Evolutionary conservation across 139 green algal genomes (phyloP), one percentile per base, ranked within the genome.

Genomic region (Mesotaenium endlicherianum): DNA sequence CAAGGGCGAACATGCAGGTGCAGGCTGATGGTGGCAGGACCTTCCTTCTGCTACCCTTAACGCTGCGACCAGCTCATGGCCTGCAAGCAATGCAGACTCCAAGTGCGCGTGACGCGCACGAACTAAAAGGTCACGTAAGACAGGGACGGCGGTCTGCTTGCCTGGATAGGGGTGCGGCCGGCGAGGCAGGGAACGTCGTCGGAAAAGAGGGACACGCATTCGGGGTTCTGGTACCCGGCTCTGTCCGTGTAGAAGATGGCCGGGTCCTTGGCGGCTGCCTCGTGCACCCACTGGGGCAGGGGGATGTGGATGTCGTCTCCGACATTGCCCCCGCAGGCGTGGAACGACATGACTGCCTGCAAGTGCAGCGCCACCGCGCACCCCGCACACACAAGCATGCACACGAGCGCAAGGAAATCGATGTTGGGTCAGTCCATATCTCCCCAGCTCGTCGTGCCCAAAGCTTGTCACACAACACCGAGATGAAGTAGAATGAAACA

Each of bases 181-280:
- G 81, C 85, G 60, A 99, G 95, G 39, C 96, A 83, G 6, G 90
- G 91, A 47, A 90, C 83, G 39, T 94, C 82, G 77, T 98, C 95
- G 70, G 93, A 96, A 34, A 94, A 95, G 2, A 98, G 84, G 26
- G 92, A 97, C 0, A 99, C 77, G 90, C 92, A 98, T 89, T 99
- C 96, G 57, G 87, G 87, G 49, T 77, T 77, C 5, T 38, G 6
- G 70, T 92, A 80, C 31, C 95, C 94, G 8, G 87, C 70, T 77
- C 90, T 89, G 89, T 99, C 96, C 26, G 95, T 98, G 91, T 94
- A 99, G 74, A 95, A 97, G 57, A 99, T 95, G 85, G 99, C 95
- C 16, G 92, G 91, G 83, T 98, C 91, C 45, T 83, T 71, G 38
- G 94, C 89, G 2, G 92, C 94, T 26, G 94, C 92, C 31, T 96